These are phyloP conservation scores for Corylus heterophylla DNA, from an alignment of 306 rosid species.

Conservation along the genomic window DNA sequence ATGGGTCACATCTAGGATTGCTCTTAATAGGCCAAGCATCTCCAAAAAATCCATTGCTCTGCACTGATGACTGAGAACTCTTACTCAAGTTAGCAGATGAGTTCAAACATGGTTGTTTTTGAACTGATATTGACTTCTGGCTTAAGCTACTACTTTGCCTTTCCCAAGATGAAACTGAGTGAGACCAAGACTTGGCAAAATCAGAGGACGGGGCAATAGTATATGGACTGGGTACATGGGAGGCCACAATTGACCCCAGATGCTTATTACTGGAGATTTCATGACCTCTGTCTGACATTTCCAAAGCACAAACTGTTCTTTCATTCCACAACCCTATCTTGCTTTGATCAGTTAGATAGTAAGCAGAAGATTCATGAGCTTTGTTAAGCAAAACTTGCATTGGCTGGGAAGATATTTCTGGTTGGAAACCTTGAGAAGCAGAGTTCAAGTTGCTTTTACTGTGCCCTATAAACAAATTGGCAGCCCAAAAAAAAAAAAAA, in stretches of 20 bases:
- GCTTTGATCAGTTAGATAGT: constrained; percentile 43
- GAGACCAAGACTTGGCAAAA: constrained; percentile 60
- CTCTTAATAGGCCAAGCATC: constrained; percentile 60
- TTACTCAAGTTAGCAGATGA: constrained; percentile 46
- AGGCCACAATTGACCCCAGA: constrained; percentile 37
- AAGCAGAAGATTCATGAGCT: constrained; percentile 48
- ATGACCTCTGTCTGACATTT: constrained; percentile 44
- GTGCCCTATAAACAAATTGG: constrained; percentile 53
- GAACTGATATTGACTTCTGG: constrained; percentile 61
- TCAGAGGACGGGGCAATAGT: constrained; percentile 50
- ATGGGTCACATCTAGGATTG: constrained; percentile 50
- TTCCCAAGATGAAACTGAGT: constrained; percentile 73
- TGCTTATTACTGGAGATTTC: constrained; percentile 48
- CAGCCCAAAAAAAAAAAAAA: constrained; percentile 8
- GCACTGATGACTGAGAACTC: constrained; percentile 55
- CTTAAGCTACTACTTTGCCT: constrained; percentile 54
- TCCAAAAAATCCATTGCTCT: constrained; percentile 56
- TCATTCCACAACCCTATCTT: constrained; percentile 55
- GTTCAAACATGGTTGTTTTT: constrained; percentile 49
- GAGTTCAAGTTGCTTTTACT: constrained; percentile 47
- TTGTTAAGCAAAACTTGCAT: constrained; percentile 45
- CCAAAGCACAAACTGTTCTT: constrained; percentile 51
- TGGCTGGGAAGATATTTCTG: constrained; percentile 56
- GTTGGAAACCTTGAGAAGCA: constrained; percentile 48
- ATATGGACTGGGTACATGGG: constrained; percentile 45